Base-by-base conservation (phyloP, 306 rosid species). In the Crotalaria pallida region DNA sequence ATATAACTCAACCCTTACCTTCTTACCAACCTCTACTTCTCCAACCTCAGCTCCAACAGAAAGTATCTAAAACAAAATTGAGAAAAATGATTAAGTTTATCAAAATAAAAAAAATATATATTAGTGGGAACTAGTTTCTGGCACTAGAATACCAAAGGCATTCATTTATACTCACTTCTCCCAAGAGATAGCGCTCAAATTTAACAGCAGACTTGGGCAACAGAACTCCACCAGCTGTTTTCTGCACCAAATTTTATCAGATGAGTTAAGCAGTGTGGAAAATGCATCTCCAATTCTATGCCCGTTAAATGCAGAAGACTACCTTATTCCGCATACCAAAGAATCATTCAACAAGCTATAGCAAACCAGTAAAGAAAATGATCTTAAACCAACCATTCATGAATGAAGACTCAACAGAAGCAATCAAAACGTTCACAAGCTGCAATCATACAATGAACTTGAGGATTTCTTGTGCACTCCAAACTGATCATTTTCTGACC, bases 191-290 rank as follows among this genome's bases (percentile, higher is more conserved):
- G 33, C 88, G 92, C 84, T 94, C 99, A 57, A 83, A 94, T 73
- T 94, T 94, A 61, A 94, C 99, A 1, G 96, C 97, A 43, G 99
- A 83, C 53, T 80, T 91, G 64, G 97, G 99, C 79, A 94, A 71
- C 77, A 91, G 65, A 75, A 94, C 84, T 80, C 97, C 99, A 57
- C 97, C 97, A 40, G 87, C 72, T 59, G 99, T 84, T 94, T 78
- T 84, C 99, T 94, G 89, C 17, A 17, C 45, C 64, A 65, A 19
- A 31, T 17, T n/a, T 65, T 3, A 67, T 82, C 48, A 31, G 8
- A 55, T 63, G 16, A 58, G 58, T 18, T 13, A 50, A 18, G 73
- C 60, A 40, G 56, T 65, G 40, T 29, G 27, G 21, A 48, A 60
- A 26, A 69, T 31, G 57, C 43, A 59, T 2, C 1, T 55, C 56